Percentiles rank a stretch among this genome's conserved stretches.
Conservation (phyloP, 352 stramenopile genomes). For the Phytophthora foliorum region DNA sequence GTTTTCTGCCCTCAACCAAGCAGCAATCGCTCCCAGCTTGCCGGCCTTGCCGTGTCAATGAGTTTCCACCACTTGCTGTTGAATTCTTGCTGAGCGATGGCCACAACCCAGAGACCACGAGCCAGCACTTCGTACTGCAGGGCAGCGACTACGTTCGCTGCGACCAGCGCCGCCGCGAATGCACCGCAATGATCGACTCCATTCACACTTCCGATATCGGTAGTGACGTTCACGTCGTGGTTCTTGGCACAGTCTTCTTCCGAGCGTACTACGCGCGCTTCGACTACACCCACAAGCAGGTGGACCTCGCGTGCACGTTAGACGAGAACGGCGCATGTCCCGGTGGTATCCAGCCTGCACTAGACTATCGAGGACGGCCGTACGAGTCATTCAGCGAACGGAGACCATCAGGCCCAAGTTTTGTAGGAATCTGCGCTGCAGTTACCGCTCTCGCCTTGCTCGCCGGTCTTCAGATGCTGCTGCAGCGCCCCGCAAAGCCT, state of each 20-base stretch:
- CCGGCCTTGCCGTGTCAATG: slow-evolving; percentile 23
- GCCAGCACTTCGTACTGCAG: slow-evolving; percentile 22
- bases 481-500: slow-evolving; percentile 2
- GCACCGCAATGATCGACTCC: slow-evolving; percentile 30
- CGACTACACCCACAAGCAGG: slow-evolving; percentile 30
- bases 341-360: slow-evolving; percentile 16
- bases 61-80: slow-evolving; percentile 32
- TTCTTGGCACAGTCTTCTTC: slow-evolving; percentile 37
- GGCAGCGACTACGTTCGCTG: slow-evolving; percentile 40
- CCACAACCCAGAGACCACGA: background rate
- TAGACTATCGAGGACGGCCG: slow-evolving; percentile 22
- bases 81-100: slow-evolving; percentile 8
- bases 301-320: slow-evolving; percentile 26
- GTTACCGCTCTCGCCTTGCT: slow-evolving; percentile 22
- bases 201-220: slow-evolving; percentile 28
- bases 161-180: slow-evolving; percentile 20
- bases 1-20: slow-evolving; percentile 3
- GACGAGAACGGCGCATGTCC: slow-evolving; percentile 12
- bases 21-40: slow-evolving; percentile 15
- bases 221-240: slow-evolving; percentile 16
- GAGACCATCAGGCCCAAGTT: background rate
- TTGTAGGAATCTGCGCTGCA: slow-evolving; percentile 10
- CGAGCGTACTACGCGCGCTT: slow-evolving; percentile 32
- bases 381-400: background rate
- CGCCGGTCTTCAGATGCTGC: slow-evolving; percentile 9